phyloP scores from a whole-genome alignment of 2,329 filamentous ascomycete genomes.

The Emmonsiellopsis sp. region DNA sequence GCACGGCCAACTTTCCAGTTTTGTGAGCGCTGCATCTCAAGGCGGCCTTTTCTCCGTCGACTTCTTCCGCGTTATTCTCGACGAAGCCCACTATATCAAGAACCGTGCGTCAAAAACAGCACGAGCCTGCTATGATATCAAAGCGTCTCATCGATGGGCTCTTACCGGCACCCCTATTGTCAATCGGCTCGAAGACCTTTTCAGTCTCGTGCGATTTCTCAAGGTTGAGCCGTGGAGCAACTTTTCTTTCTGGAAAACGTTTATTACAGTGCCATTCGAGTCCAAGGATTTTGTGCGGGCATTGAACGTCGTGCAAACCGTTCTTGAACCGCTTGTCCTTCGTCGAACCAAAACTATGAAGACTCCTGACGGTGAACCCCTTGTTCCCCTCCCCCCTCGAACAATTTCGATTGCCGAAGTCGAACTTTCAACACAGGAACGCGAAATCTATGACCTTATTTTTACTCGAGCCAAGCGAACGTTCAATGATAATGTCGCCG shows the following conservation, averaged over 20 bases:
- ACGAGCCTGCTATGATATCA: conserved; percentile 85
- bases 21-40: conserved; percentile 54
- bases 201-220: conserved; percentile 84
- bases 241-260: conserved; percentile 98
- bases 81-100: conserved; percentile 94
- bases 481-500: conserved; percentile 78
- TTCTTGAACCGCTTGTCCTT: conserved; percentile 90
- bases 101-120: conserved; percentile 84
- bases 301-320: conserved; percentile 92
- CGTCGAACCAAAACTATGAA: conserved; percentile 97
- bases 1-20: conserved; percentile 57
- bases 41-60: conserved; percentile 80
- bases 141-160: conserved; percentile 80
- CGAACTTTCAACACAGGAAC: conserved; percentile 73
- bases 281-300: conserved; percentile 89
- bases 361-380: conserved; percentile 70
- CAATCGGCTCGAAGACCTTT: conserved; percentile 88
- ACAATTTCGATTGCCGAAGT: conserved; percentile 79
- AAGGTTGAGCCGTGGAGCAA: conserved; percentile 97
- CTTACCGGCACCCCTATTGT: conserved; percentile 95
- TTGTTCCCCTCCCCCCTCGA: conserved; percentile 76
- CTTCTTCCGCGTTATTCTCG: conserved; percentile 90
- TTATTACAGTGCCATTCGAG: conserved; percentile 95
- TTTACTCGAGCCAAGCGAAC: conserved; percentile 73
- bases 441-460: conserved; percentile 88